These are phyloP conservation scores for Penicillium sp. DNA, from an alignment of 2,329 filamentous ascomycete species.

Conservation along the genomic window DNA sequence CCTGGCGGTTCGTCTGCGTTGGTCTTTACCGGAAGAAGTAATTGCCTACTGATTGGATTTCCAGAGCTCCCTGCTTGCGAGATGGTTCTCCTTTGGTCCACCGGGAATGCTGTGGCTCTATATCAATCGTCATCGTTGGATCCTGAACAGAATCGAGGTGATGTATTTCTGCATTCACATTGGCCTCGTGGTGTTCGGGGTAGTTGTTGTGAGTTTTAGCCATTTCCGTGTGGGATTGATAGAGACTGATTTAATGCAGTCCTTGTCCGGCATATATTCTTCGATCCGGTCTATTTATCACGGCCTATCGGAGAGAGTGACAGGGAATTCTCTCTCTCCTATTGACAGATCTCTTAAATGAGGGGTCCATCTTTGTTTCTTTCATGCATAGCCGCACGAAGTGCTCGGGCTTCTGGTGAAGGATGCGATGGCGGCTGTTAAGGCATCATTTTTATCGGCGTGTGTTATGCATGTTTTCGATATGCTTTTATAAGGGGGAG, in stretches of 20 bases:
- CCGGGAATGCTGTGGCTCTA: slow-evolving; percentile 34
- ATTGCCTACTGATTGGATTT: slow-evolving; percentile 17
- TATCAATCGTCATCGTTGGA: slow-evolving; percentile 26
- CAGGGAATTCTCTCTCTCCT: slow-evolving; percentile 23
- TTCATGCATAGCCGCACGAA: neutral
- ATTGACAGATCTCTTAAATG: slow-evolving; percentile 18
- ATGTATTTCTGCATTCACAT: slow-evolving; percentile 18
- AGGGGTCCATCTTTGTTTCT: neutral
- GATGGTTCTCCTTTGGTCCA: slow-evolving; percentile 59
- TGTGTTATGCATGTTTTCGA: neutral
- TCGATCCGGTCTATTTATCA: slow-evolving; percentile 25
- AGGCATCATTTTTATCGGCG: neutral
- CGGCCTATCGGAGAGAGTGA: slow-evolving; percentile 14
- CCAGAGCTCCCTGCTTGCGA: slow-evolving; percentile 57
- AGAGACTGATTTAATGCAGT: slow-evolving; percentile 17
- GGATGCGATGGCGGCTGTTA: neutral
- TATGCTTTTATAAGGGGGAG: neutral
- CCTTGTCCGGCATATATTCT: slow-evolving; percentile 28
- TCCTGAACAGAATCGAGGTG: slow-evolving; percentile 23
- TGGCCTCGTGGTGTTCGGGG: slow-evolving; percentile 13
- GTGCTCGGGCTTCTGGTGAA: neutral
- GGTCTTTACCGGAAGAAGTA: neutral
- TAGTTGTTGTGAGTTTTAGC: slow-evolving; percentile 14
- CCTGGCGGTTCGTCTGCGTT: slow-evolving; percentile 47
- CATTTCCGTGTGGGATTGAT: too few relatives aligned